Evolutionary conservation across 768 basidiomycete genomes (phyloP), one percentile per base, ranked within the genome.

Genomic region (Rhodotorula sphaerocarpa): DNA sequence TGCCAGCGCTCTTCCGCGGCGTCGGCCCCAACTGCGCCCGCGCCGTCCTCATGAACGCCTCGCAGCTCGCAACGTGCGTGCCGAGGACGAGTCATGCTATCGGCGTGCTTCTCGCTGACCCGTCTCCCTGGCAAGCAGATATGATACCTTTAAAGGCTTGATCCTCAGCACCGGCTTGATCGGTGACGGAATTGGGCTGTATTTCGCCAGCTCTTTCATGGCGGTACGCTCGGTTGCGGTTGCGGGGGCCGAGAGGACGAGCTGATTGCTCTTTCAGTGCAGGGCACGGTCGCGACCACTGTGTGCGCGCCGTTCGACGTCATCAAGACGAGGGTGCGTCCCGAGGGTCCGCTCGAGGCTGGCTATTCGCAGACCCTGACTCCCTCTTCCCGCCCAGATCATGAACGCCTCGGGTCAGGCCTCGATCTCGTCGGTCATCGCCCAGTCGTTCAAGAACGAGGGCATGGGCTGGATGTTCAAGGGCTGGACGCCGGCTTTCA

Each of bases 271-370:
- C 10, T 20, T 28, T 18, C 1, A 7, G 3, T 31, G 33, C 39
- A 67, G 63, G 69, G 71, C 16, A 72, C 71, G 2, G 65, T 70
- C 33, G 71, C 71, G 11, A 72, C 71, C 5, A 71, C 71, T 21
- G 63, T 72, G n/a, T 71, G 70, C 55, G 57, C 62, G 1, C 71
- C 71, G 2, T 66, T 68, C 45, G 71, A 72, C 34, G 70, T 72
- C 25, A 58, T 72, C 59, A 72, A 72, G 54, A 66, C 64, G 20
- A 55, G 71, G 56, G 70, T 69, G 34, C n/a, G n/a, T n/a, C n/a
- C n/a, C n/a, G n/a, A n/a, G n/a, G n/a, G n/a, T n/a, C n/a, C n/a
- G n/a, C n/a, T n/a, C n/a, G n/a, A n/a, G n/a, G n/a, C n/a, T n/a
- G n/a, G n/a, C n/a, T n/a, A n/a, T n/a, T n/a, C n/a, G n/a, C n/a